A percentile compares a stretch with the other conserved stretches of the same genome.
phyloP scores from a whole-genome alignment of 2,329 filamentous ascomycete species.

The Coniochaeta sp. region DNA sequence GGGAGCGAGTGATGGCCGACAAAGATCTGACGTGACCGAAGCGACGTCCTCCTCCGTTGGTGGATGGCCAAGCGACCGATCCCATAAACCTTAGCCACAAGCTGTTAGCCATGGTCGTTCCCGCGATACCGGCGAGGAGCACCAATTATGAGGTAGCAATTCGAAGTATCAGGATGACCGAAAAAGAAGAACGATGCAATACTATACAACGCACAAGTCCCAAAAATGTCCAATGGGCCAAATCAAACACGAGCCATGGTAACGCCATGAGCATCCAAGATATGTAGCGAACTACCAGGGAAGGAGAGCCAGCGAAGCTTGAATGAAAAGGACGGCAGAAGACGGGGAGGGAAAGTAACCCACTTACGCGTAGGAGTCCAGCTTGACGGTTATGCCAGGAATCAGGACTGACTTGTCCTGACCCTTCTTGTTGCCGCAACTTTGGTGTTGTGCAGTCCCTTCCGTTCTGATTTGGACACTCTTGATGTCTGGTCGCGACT shows the following conservation, averaged over 20 bases:
- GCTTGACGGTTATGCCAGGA: background rate
- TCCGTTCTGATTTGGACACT: background rate
- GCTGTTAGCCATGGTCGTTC: conserved; percentile 10
- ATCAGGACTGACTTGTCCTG: background rate
- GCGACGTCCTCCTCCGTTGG: conserved; percentile 13
- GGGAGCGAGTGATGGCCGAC: conserved; percentile 41
- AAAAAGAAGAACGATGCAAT: background rate
- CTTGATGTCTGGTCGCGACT: background rate
- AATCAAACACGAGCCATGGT: background rate
- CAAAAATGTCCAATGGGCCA: background rate
- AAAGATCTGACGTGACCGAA: conserved; percentile 42
- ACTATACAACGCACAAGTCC: background rate
- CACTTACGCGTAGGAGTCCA: conserved; percentile 1
- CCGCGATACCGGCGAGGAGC: background rate
- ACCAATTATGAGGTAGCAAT: background rate
- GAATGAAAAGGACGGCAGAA: background rate
- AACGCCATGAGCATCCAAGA: background rate
- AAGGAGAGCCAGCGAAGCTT: background rate
- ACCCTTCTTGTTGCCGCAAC: background rate
- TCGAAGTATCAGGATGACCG: too few species aligned
- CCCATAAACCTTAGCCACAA: conserved; percentile 17
- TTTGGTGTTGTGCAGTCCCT: background rate
- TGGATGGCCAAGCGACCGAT: conserved; percentile 15
- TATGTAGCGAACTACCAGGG: background rate
- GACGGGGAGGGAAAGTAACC: background rate